phyloP scores from a whole-genome alignment of 2,329 filamentous ascomycete species.

The Colletotrichum zoysiae region DNA sequence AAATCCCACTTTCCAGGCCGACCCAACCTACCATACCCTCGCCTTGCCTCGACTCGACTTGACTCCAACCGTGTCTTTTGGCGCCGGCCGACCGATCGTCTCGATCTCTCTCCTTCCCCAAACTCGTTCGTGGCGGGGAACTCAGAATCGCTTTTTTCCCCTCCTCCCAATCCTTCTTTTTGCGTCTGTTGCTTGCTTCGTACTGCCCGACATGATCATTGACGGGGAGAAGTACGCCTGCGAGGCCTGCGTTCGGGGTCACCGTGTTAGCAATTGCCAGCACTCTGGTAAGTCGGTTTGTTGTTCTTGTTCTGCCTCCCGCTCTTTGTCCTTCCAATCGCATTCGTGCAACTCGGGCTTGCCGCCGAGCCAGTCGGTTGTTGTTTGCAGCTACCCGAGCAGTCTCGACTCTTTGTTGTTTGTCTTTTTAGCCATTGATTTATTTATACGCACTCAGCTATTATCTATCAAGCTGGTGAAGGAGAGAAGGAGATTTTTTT shows the following conservation, averaged over 20 bases:
- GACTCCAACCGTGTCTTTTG: slow-evolving; percentile 33
- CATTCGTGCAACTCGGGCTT: neutral
- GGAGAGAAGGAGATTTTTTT: neutral
- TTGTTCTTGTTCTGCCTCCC: neutral
- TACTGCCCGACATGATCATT: slow-evolving; percentile 74
- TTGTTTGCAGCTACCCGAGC: neutral
- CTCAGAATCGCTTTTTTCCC: slow-evolving; percentile 25
- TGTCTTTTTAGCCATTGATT: slow-evolving; percentile 13
- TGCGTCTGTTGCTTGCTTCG: slow-evolving; percentile 15
- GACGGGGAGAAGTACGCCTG: slow-evolving; percentile 98
- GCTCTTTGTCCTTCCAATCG: slow-evolving; percentile 2
- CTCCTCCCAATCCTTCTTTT: slow-evolving; percentile 30
- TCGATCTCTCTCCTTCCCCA: slow-evolving; percentile 35
- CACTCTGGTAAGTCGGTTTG: slow-evolving; percentile 81
- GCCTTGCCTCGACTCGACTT: slow-evolving; percentile 9
- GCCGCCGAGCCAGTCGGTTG: neutral
- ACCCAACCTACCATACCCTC: slow-evolving; percentile 31
- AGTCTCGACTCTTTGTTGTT: neutral
- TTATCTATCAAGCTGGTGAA: neutral
- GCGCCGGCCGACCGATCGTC: slow-evolving; percentile 33
- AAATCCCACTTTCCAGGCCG: slow-evolving; percentile 36
- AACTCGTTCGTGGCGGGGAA: slow-evolving; percentile 38
- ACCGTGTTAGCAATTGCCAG: slow-evolving; percentile 98
- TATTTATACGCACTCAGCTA: neutral
- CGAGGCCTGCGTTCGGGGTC: slow-evolving; percentile 97